Evolutionary conservation across 257 asterid genomes (phyloP), one percentile per base, ranked within the genome.

Genomic region (Solanum pimpinellifolium): DNA sequence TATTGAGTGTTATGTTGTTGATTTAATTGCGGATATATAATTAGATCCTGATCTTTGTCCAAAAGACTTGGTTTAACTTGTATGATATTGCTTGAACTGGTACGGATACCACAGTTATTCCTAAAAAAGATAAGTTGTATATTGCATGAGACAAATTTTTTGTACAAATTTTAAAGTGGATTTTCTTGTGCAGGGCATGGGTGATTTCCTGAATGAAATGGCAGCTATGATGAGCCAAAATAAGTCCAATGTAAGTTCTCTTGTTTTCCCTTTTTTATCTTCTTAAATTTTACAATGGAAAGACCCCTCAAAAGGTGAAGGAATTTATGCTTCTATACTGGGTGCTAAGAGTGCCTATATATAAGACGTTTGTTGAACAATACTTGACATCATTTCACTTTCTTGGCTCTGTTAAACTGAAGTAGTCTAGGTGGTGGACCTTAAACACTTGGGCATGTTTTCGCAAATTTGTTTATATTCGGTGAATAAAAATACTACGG

Each of bases 191-290:
- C 93, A 96, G 99, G 99, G 98, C 25, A 95, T 96, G 99, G 98
- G 97, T 11, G 98, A 93, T 3, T 96, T 95, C 91, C 85, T 96
- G 92, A 91, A 92, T 83, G 99, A 96, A 90, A 96, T 96, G 99
- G 93, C 91, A 39, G 83, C 91, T 23, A 94, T 96, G 98, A 96
- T 96, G 98, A 90, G 82, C 90, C 94, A 95, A 89, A 88, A 90
- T 73, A 90, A 92, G 84, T 27, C 94, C 49, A 76, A 84, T 23
- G 98, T 95, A 92, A 93, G 98, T 90, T 66, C 60, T 52, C n/a
- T 18, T 18, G 11, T 56, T n/a, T 18, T 49, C 1, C 1, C 56
- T 35, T 16, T 25, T 25, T 31, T 39, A 39, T 33, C 80, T 68
- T 78, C 35, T 75, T 70, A 14, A 12, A n/a, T 75, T 75, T 15